Percentiles rank a stretch among this genome's conserved stretches.
Conservation (phyloP, 371 early-diverging fungal genomes). For the Mucor ambiguus region DNA sequence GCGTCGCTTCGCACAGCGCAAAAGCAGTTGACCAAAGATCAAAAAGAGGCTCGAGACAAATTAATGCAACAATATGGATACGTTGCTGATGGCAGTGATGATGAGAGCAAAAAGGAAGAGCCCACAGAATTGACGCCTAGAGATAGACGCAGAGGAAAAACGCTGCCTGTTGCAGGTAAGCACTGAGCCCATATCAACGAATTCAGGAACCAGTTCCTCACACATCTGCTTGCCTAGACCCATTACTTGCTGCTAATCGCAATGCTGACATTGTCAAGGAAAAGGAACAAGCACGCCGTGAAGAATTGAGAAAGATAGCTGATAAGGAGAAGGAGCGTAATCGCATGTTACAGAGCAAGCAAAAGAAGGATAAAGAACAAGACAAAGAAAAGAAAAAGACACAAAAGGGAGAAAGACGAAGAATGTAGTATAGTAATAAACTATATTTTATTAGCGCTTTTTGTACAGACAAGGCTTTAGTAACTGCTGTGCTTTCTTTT, state of each 20-base stretch:
- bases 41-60: constrained; percentile 54
- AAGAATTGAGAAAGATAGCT: constrained; percentile 54
- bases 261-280: constrained; percentile 56
- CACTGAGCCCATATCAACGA: background rate
- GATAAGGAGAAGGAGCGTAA: constrained; percentile 62
- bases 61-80: constrained; percentile 59
- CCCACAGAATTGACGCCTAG: constrained; percentile 4
- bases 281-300: constrained; percentile 50
- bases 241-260: constrained; percentile 47
- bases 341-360: constrained; percentile 53
- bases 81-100: constrained; percentile 48
- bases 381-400: constrained; percentile 57
- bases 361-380: constrained; percentile 40
- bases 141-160: constrained; percentile 44
- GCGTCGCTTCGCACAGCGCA: constrained; percentile 21
- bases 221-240: constrained; percentile 25
- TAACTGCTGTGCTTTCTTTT: constrained; percentile 49
- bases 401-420: constrained; percentile 54
- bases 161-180: constrained; percentile 27
- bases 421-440: constrained; percentile 39
- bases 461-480: constrained; percentile 94
- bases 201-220: background rate
- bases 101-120: constrained; percentile 35
- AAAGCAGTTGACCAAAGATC: constrained; percentile 49
- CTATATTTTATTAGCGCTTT: constrained; percentile 59